phyloP scores from a whole-genome alignment of 1,284 basidiomycete species.

The Wolfiporia cocos region DNA sequence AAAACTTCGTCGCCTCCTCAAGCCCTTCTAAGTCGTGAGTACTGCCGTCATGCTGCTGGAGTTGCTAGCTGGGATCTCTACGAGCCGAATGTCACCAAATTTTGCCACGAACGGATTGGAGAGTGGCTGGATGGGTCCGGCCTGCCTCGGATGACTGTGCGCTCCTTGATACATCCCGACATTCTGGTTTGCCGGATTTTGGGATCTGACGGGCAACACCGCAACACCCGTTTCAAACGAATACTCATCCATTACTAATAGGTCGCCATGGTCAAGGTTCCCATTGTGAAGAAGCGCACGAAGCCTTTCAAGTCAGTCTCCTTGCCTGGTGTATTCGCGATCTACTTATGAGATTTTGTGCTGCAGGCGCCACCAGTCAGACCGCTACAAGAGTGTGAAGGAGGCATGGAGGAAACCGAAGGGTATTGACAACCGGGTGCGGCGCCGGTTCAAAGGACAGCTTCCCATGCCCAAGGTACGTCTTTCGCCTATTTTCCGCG shows the following conservation, averaged over 20 bases:
- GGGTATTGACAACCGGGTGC: slow-evolving; percentile 94
- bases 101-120: slow-evolving; percentile 4
- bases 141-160: slow-evolving; percentile 20
- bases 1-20: slow-evolving; percentile 22
- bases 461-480: slow-evolving; percentile 89
- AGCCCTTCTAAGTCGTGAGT: slow-evolving; percentile 35
- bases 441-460: slow-evolving; percentile 95
- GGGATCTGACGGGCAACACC: no score
- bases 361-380: slow-evolving; percentile 90
- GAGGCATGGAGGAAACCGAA: slow-evolving; percentile 98
- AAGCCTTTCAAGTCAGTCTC: slow-evolving; percentile 84
- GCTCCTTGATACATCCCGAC: no score
- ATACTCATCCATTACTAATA: slow-evolving; percentile 20
- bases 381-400: slow-evolving; percentile 93
- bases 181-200: no score
- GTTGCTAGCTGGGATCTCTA: slow-evolving; percentile 10
- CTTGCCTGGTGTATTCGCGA: not conserved
- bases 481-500: slow-evolving; percentile 8
- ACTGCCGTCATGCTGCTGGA: slow-evolving; percentile 9
- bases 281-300: slow-evolving; percentile 95
- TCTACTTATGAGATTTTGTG: slow-evolving; percentile 17
- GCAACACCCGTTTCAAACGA: no score
- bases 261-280: slow-evolving; percentile 80
- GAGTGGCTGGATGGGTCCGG: slow-evolving; percentile 20
- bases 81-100: slow-evolving; percentile 17